Percentiles rank a stretch among this genome's conserved stretches.
Conservation (phyloP, 208 protist genomes). For the Lotmaria passim region DNA sequence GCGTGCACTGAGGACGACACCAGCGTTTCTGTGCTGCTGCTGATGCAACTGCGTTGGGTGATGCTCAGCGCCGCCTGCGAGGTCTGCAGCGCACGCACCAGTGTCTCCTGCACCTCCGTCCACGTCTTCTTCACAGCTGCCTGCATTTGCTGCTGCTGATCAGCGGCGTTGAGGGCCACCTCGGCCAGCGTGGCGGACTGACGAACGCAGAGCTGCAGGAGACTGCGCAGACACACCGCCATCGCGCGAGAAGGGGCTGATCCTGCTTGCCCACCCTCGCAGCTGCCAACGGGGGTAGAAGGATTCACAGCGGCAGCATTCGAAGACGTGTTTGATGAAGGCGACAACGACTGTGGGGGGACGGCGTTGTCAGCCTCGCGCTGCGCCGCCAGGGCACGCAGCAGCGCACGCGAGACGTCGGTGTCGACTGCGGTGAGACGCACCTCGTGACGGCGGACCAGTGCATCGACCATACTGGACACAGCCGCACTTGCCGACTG, state of each 20-base stretch:
- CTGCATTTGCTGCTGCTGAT: slow-evolving; percentile 33
- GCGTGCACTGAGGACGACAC: slow-evolving; percentile 5
- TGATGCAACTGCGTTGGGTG: background rate
- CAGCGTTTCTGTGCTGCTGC: slow-evolving; percentile 1
- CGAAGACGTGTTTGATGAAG: background rate
- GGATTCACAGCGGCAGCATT: background rate
- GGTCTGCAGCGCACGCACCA: slow-evolving; percentile 27
- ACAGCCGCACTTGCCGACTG: slow-evolving; percentile 25
- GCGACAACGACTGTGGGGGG: background rate
- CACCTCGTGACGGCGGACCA: slow-evolving; percentile 30
- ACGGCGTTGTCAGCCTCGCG: slow-evolving; percentile 16
- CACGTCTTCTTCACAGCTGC: slow-evolving; percentile 31
- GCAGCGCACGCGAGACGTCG: slow-evolving; percentile 21
- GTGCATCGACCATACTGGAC: slow-evolving; percentile 29
- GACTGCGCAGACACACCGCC: slow-evolving; percentile 29
- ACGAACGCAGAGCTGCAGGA: slow-evolving; percentile 32
- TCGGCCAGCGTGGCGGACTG: slow-evolving; percentile 33
- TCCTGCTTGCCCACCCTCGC: background rate
- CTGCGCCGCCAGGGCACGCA: slow-evolving; percentile 26
- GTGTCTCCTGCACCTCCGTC: slow-evolving; percentile 32
- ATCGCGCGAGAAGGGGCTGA: slow-evolving; percentile 9
- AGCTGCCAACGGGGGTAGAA: too few relatives aligned
- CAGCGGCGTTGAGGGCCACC: slow-evolving; percentile 25
- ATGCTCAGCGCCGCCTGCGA: slow-evolving; percentile 11
- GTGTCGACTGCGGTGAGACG: slow-evolving; percentile 29